Percentiles rank a stretch among this genome's conserved stretches.
These are phyloP conservation scores for Colletotrichum lindemuthianum DNA, from an alignment of 2,329 filamentous ascomycete genomes.

Conservation along the genomic window DNA sequence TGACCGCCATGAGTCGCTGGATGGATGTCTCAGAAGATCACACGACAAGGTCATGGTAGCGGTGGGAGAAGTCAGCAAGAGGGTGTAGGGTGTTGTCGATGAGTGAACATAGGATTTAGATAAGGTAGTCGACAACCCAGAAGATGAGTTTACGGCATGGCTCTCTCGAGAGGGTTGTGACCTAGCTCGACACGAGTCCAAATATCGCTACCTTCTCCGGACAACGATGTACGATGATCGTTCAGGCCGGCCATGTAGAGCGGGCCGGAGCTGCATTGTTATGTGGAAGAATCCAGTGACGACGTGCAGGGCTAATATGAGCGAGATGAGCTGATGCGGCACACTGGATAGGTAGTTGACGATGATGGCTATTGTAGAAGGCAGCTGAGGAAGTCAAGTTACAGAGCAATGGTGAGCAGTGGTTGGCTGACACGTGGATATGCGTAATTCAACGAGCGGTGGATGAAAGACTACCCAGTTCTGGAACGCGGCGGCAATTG, in stretches of 20 bases:
- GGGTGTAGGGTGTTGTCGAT: not conserved
- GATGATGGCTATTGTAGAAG: not conserved
- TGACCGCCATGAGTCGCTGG: constrained; percentile 25
- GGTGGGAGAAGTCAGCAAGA: constrained; percentile 17
- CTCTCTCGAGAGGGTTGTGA: no score
- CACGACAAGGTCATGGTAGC: constrained; percentile 14
- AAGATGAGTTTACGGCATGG: no score
- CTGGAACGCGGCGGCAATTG: constrained; percentile 1
- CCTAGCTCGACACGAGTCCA: no score
- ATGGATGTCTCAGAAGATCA: constrained; percentile 30
- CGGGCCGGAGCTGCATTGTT: no score
- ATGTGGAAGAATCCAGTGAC: no score
- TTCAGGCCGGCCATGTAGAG: no score
- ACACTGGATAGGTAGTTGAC: not conserved
- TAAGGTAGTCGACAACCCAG: not conserved
- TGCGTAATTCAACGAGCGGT: constrained; percentile 6
- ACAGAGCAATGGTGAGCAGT: constrained; percentile 6
- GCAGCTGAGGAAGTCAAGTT: constrained; percentile 9
- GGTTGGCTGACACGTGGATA: constrained; percentile 27
- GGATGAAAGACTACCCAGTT: not conserved
- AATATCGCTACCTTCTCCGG: no score
- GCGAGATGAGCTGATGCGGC: not conserved
- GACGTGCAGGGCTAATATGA: no score
- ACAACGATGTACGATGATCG: no score
- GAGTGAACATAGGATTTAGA: not conserved